A percentile compares a stretch with the other conserved stretches of the same genome.
phyloP scores from a whole-genome alignment of 495 filamentous ascomycete genomes.

The Tirmania nivea region DNA sequence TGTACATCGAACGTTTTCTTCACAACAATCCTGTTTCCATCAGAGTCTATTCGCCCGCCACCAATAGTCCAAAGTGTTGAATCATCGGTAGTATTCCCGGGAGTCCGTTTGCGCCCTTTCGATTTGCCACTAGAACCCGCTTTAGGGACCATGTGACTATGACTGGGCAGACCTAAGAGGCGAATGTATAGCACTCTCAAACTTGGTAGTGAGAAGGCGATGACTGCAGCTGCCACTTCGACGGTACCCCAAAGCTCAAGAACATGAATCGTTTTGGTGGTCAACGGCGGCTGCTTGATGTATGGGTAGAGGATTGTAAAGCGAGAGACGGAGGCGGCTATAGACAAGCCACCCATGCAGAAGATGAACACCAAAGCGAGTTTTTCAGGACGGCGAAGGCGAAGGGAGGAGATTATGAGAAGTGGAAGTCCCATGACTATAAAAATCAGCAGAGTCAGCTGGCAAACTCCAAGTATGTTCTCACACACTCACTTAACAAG shows the following conservation, averaged over 20 bases:
- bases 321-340: not conserved
- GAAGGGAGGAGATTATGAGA: slow-evolving; percentile 3
- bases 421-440: slow-evolving; percentile 3
- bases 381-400: slow-evolving; percentile 1
- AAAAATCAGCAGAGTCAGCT: not conserved
- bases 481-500: not conserved
- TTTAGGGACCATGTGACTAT: not conserved
- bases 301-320: slow-evolving; percentile 1
- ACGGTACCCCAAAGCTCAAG: slow-evolving; percentile 1
- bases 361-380: slow-evolving; percentile 1
- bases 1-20: no score
- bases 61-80: not conserved
- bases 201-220: slow-evolving; percentile 1
- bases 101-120: no score
- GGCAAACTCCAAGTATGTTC: not conserved
- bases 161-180: not conserved
- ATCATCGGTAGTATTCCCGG: no score
- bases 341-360: slow-evolving; percentile 1
- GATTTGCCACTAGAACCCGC: no score
- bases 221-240: not conserved
- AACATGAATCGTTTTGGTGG: not conserved
- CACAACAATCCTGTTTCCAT: no score
- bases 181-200: not conserved
- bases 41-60: not conserved
- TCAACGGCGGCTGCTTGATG: slow-evolving; percentile 1